A percentile compares a stretch with the other conserved stretches of the same genome.
Conservation (phyloP, 2,329 filamentous ascomycete species). For the Acrocalymma vagum region DNA sequence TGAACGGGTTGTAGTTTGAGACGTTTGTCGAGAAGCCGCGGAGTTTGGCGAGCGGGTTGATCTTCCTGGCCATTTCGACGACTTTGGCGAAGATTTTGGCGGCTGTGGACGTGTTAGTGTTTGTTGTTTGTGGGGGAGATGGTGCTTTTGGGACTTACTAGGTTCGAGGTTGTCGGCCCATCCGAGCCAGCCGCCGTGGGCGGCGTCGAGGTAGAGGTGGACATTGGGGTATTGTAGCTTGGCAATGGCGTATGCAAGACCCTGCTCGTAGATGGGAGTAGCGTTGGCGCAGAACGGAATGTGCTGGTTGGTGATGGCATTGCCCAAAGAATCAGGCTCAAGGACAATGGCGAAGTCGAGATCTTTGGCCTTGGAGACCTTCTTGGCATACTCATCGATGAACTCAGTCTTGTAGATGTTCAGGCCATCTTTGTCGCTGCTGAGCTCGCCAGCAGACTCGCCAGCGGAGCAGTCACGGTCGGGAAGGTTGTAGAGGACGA, state of each 20-base stretch:
- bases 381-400: slow-evolving; percentile 35
- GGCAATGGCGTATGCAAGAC: slow-evolving; percentile 38
- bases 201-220: slow-evolving; percentile 38
- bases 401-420: slow-evolving; percentile 38
- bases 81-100: slow-evolving; percentile 34
- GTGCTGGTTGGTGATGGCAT: slow-evolving; percentile 36
- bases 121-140: too few relatives aligned
- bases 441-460: slow-evolving; percentile 83
- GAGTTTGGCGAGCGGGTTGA: slow-evolving; percentile 31
- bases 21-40: slow-evolving; percentile 37
- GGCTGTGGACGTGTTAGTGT: too few relatives aligned
- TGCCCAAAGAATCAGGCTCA: slow-evolving; percentile 37
- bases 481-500: slow-evolving; percentile 90
- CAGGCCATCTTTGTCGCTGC: slow-evolving; percentile 64
- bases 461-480: slow-evolving; percentile 84
- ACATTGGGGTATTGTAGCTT: slow-evolving; percentile 38
- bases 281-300: slow-evolving; percentile 30
- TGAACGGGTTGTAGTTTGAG: slow-evolving; percentile 37
- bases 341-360: slow-evolving; percentile 39
- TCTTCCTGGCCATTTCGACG: slow-evolving; percentile 29
- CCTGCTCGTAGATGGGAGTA: slow-evolving; percentile 35
- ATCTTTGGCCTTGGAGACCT: slow-evolving; percentile 30
- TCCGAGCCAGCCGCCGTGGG: slow-evolving; percentile 39
- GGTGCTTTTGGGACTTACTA: too few relatives aligned
- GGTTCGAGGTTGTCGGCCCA: slow-evolving; percentile 39